phyloP scores from a whole-genome alignment of 495 filamentous ascomycete genomes.

The Tetracladium marchalianum region DNA sequence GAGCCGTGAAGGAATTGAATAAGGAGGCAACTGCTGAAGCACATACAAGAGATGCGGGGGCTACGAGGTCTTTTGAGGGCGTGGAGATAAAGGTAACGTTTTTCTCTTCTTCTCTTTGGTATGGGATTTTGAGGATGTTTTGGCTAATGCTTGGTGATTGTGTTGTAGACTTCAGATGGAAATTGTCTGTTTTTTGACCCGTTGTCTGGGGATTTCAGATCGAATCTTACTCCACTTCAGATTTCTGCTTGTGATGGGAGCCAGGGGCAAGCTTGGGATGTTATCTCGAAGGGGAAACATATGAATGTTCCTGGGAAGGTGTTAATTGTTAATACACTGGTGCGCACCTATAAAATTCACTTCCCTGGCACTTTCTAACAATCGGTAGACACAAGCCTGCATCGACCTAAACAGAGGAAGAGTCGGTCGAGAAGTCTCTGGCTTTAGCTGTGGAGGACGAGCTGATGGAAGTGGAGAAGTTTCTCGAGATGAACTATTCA shows the following conservation, averaged over 20 bases:
- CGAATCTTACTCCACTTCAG: conserved; percentile 44
- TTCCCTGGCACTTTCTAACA: not conserved
- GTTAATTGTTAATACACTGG: conserved; percentile 43
- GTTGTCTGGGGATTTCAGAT: conserved; percentile 45
- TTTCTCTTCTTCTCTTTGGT: conserved; percentile 1
- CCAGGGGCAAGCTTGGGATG: conserved; percentile 41
- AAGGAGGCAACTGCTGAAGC: conserved; percentile 39
- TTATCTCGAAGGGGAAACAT: conserved; percentile 43
- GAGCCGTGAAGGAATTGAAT: conserved; percentile 32
- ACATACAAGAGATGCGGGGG: conserved; percentile 35
- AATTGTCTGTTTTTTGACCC: conserved; percentile 43
- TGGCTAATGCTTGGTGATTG: not conserved
- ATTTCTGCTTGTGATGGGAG: conserved; percentile 37
- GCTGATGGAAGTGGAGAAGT: conserved; percentile 41
- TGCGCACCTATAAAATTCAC: conserved; percentile 7
- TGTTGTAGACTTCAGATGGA: conserved; percentile 37
- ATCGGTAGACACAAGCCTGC: conserved; percentile 39
- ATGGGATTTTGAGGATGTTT: not conserved
- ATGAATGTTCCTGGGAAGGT: conserved; percentile 29
- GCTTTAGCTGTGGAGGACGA: conserved; percentile 47
- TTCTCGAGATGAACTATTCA: conserved; percentile 39
- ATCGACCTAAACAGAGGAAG: conserved; percentile 43
- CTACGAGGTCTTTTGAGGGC: conserved; percentile 36
- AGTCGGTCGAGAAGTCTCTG: conserved; percentile 35
- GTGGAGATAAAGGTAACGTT: conserved; percentile 40